Conservation (phyloP, 257 asterid species). For the Jacaranda mimosifolia region DNA sequence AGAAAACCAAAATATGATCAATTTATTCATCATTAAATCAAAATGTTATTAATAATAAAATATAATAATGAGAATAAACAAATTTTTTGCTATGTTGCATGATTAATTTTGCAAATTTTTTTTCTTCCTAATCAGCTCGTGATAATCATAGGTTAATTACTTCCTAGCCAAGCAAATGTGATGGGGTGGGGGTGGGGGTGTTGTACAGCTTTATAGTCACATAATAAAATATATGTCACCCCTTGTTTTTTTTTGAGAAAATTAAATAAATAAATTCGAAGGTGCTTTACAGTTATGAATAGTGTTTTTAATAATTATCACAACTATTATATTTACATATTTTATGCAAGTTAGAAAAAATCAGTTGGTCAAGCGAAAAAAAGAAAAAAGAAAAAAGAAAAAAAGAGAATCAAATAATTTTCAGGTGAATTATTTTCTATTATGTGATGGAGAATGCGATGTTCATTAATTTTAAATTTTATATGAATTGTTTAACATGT, state of each 20-base stretch:
- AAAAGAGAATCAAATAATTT: too few species aligned
- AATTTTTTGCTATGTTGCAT: neutral
- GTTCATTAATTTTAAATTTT: too few species aligned
- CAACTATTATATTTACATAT: too few species aligned
- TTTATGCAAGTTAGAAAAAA: too few species aligned
- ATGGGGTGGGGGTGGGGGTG: too few species aligned
- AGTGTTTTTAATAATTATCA: too few species aligned
- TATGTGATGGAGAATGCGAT: too few species aligned
- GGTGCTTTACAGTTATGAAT: too few species aligned
- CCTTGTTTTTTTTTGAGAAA: neutral
- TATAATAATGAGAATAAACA: neutral
- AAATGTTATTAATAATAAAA: neutral
- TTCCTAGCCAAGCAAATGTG: conserved; percentile 26
- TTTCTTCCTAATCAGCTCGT: neutral
- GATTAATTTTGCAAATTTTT: neutral
- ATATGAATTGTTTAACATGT: too few species aligned
- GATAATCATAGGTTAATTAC: conserved; percentile 31
- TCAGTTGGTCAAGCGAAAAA: neutral
- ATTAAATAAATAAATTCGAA: too few species aligned
- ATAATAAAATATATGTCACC: conserved; percentile 26
- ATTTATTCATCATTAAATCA: neutral
- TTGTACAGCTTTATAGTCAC: conserved; percentile 22
- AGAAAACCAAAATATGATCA: neutral
- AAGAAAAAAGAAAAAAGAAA: too few species aligned
- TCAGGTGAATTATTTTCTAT: too few species aligned